Evolutionary conservation across 2,329 filamentous ascomycete species (phyloP).

Genomic region (Karstenula rhodostoma): DNA sequence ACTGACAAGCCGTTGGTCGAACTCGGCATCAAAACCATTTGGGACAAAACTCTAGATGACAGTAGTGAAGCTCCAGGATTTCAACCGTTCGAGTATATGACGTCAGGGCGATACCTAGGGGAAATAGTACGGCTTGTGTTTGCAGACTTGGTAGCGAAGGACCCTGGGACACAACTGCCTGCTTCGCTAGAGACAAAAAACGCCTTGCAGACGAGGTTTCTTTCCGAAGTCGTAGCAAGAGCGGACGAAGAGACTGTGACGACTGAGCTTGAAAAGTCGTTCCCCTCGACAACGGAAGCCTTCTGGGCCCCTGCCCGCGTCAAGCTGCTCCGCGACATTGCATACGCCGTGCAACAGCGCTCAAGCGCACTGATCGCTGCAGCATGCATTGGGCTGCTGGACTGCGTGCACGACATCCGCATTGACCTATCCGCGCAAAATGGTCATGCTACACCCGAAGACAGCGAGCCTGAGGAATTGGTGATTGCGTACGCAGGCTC

Average conservation of each 20-base stretch:
- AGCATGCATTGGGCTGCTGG: constrained; percentile 73
- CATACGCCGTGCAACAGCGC: constrained; percentile 73
- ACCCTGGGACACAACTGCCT: constrained; percentile 59
- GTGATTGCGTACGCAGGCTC: constrained; percentile 82
- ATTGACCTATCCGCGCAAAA: constrained; percentile 35
- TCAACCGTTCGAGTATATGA: constrained; percentile 87
- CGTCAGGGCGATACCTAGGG: constrained; percentile 77
- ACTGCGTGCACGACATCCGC: constrained; percentile 72
- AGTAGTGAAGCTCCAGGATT: constrained; percentile 77
- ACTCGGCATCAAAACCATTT: constrained; percentile 70
- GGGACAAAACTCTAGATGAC: constrained; percentile 73
- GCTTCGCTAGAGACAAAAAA: constrained; percentile 64
- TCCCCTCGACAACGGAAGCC: constrained; percentile 57
- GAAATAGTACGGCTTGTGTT: constrained; percentile 77
- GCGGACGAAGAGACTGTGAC: constrained; percentile 43
- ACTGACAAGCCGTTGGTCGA: constrained; percentile 72
- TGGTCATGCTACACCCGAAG: constrained; percentile 22
- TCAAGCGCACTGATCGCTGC: constrained; percentile 79
- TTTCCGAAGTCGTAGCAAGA: constrained; percentile 72
- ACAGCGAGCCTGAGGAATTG: constrained; percentile 63
- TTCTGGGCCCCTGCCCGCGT: constrained; percentile 70
- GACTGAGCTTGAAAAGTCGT: constrained; percentile 58
- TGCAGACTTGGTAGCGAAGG: constrained; percentile 63
- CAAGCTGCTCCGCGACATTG: constrained; percentile 69
- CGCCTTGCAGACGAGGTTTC: constrained; percentile 73